Evolutionary conservation across 1,284 basidiomycete species (phyloP), one percentile per base, ranked within the genome.

Genomic region (Quambalaria eucalypti): DNA sequence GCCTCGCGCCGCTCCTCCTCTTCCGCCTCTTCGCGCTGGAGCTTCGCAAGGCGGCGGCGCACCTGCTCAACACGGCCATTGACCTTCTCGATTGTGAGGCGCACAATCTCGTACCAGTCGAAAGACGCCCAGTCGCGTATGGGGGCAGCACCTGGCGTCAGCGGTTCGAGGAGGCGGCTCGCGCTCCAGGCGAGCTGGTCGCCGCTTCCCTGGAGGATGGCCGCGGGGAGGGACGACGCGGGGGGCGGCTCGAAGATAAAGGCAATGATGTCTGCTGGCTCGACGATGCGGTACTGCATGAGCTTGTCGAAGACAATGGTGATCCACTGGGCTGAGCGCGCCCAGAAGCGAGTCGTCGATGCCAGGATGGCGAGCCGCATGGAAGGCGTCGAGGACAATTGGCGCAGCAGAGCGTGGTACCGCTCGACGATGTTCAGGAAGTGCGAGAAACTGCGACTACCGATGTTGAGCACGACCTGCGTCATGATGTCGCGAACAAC

Each of bases 231-330:
- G n/a, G 56, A 56, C n/a, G 8, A 42, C 2, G 61, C 54, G 7
- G 64, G 58, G 14, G 54, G 48, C 21, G 36, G 36, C 12, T 46
- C 42, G 75, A 98, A 97, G 16, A 87, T 83, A 85, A 89, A 96
- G 3, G 79, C 79, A 51, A 96, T 85, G 16, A 97, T 87, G 70
- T 98, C 92, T 14, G 85, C 83, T 0, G 92, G 90, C 70, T 97
- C 91, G 28, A 98, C 86, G 55, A 98, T 88, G 70, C 95, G 88
- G 77, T 99, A 99, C 77, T 98, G 93, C 82, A 98, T 87, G 60
- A 97, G 80, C 79, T 99, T 99, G 80, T 97, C 95, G 61, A 93
- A 85, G 4, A 96, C 91, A 68, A 98, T 75, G 23, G 58, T 42
- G 5, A 69, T 48, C 73, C 73, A 75, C 55, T 75, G 72, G 14